Base-by-base conservation (phyloP, 306 rosid species). In the Malus fusca region DNA sequence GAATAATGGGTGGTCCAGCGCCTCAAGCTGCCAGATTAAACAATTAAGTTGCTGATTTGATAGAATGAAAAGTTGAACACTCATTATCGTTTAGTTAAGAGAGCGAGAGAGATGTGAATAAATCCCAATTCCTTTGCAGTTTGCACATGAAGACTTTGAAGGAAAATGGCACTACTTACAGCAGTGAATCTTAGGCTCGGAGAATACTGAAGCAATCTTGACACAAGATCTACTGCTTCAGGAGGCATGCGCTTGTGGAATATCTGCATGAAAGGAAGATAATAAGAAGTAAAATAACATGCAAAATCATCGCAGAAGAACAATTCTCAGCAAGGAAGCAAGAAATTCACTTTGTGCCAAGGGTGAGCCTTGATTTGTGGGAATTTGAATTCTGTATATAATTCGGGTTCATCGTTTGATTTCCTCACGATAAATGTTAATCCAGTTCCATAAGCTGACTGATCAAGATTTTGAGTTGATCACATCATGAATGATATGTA, bases 351-450 rank as follows among this genome's bases (percentile, higher is more conserved):
- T 83, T 86, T 84, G 71, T 88, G 90, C 88, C 91, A 84, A 4
- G 87, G 90, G 61, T 87, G 87, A 68, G 87, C 88, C 77, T 82
- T 87, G 82, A 87, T 84, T 72, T 87, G 88, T 44, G 90, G 90
- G 79, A 87, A 87, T 42, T 90, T 88, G 66, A 86, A 88, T 79
- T 90, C 95, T 21, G 90, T 90, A 52, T 90, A 52, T 88, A 90
- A 69, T 90, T 84, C 1, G 92, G 95, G 79, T 90, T 90, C 92
- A 90, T 90, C 95, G 88, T 76, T 88, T 88, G 79, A 90, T 88
- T 80, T 90, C 95, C 78, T 88, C 95, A 18, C 88, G 88, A 75
- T 5, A 33, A 62, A 51, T 26, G 63, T 14, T 31, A 17, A 68
- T 65, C 37, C 25, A 28, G 60, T 75, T 44, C n/a, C 69, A 60